phyloP scores from a whole-genome alignment of 345 rosid genomes.

The Psidium guajava region DNA sequence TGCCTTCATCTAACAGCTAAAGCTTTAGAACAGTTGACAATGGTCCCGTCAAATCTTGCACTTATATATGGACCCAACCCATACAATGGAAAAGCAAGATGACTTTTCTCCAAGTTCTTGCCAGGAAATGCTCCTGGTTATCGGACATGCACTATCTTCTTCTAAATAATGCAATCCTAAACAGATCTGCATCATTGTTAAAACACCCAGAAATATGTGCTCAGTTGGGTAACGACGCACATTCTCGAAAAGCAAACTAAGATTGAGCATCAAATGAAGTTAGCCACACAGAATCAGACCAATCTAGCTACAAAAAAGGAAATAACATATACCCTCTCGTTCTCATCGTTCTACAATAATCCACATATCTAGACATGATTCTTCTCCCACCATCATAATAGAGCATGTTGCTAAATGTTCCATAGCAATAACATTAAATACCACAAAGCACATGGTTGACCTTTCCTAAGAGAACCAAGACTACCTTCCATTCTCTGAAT shows the following conservation, averaged over 20 bases:
- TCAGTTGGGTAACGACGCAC: neutral
- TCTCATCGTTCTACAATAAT: neutral
- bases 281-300: neutral
- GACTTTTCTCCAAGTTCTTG: too few relatives aligned
- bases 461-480: neutral
- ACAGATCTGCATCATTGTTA: neutral
- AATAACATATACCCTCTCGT: neutral
- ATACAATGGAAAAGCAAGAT: too few relatives aligned
- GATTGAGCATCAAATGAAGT: neutral
- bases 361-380: neutral
- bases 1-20: too few relatives aligned
- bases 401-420: neutral
- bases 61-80: too few relatives aligned
- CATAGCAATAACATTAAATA: neutral
- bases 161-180: neutral
- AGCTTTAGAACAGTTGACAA: too few relatives aligned
- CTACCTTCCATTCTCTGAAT: slow-evolving; percentile 3
- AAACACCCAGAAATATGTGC: neutral
- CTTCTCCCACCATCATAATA: neutral
- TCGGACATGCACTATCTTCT: neutral
- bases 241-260: neutral
- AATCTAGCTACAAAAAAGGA: neutral
- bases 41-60: too few relatives aligned
- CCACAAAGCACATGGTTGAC: neutral
- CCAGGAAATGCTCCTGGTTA: neutral